Base-by-base conservation (phyloP, 2,329 filamentous ascomycete genomes). In the Pseudopithomyces maydicus region DNA sequence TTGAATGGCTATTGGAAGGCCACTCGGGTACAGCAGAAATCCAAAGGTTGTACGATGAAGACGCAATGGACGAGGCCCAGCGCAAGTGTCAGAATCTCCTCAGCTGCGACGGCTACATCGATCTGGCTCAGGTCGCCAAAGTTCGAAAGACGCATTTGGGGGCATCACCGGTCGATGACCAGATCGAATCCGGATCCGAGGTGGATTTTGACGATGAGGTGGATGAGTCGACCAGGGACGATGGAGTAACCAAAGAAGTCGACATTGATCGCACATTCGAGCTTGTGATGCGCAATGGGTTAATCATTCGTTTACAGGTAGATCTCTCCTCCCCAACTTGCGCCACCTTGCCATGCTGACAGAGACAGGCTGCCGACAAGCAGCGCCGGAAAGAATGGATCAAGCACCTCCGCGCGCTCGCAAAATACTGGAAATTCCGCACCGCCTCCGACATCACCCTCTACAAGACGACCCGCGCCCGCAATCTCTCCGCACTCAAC, bases 41-140 rank as follows among this genome's bases (percentile, higher is more conserved):
- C 41, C 73, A 80, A n/a, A 74, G 78, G 51, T 71, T 78, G 8
- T 82, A 82, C 54, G 87, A 90, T 62, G 76, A 80, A 55, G 82
- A 85, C 64, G 87, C 87, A 1, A 82, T 80, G 49, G 82, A 84
- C 36, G 86, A 89, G 66, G 78, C 81, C 2, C 77, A 84, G 57
- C 80, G 88, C 39, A 85, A 85, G 63, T 74, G 83, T 29, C 80
- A 85, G 60, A 85, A 87, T 52, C 72, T 89, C 46, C 72, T 81
- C 47, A 78, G 84, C 55, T 79, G 85, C n/a, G 85, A 90, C 58
- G 85, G 87, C 8, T 86, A 87, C 69, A 83, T 90, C 67, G 81
- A 90, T 68, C 72, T 90, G 35, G 82, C 81, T 55, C 79, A 83
- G 56, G 81, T 89, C 12, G 72, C 76, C 11, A 80, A 83, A 62